These are phyloP conservation scores for Ophiosphaerella herpotricha DNA, from an alignment of 2,329 filamentous ascomycete genomes.

Conservation along the genomic window DNA sequence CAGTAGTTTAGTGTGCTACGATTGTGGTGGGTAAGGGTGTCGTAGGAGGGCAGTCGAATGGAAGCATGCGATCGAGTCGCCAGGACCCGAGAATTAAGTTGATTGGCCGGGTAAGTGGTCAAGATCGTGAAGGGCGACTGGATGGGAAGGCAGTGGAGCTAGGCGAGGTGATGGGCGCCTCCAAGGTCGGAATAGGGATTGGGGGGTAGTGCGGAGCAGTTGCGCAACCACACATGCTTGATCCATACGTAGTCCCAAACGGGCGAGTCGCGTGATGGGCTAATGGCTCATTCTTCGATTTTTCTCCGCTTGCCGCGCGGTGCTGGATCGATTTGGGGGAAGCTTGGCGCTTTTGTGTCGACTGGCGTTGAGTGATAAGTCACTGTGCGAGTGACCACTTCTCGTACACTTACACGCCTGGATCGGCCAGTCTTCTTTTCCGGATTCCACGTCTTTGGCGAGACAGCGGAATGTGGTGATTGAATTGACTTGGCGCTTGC, in stretches of 20 bases:
- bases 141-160: slow-evolving; percentile 10
- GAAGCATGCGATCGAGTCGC: slow-evolving; percentile 41
- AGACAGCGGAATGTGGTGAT: slow-evolving; percentile 77
- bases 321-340: slow-evolving; percentile 76
- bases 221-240: slow-evolving; percentile 31
- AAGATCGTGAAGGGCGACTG: slow-evolving; percentile 5
- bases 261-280: slow-evolving; percentile 22
- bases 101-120: slow-evolving; percentile 17
- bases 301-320: slow-evolving; percentile 93
- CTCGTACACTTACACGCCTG: slow-evolving; percentile 72
- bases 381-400: slow-evolving; percentile 92
- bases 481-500: slow-evolving; percentile 59
- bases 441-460: slow-evolving; percentile 79
- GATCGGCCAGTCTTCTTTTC: slow-evolving; percentile 66
- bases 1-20: slow-evolving; percentile 11
- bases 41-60: slow-evolving; percentile 17
- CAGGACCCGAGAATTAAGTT: slow-evolving; percentile 40
- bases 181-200: slow-evolving; percentile 17
- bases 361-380: slow-evolving; percentile 72
- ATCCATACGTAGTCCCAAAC: slow-evolving; percentile 14
- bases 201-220: slow-evolving; percentile 26
- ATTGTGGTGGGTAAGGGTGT: slow-evolving; percentile 4
- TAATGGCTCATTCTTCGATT: slow-evolving; percentile 52
- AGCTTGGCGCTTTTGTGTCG: slow-evolving; percentile 47
- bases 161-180: slow-evolving; percentile 27